Base-by-base conservation (phyloP, 345 rosid genomes). In the Salix dunnii region DNA sequence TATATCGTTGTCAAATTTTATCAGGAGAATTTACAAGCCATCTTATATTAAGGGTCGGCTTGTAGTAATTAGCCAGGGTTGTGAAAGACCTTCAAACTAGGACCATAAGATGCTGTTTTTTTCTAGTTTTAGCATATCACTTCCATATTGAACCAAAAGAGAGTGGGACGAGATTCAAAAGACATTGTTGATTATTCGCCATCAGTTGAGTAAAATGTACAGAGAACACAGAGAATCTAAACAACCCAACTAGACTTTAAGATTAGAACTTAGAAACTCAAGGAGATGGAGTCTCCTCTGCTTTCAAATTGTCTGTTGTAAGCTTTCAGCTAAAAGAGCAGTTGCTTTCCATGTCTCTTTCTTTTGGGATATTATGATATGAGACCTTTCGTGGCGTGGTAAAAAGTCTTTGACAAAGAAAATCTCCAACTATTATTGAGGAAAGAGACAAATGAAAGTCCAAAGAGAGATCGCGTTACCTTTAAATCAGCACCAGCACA, bases 401-500 rank as follows among this genome's bases (percentile, higher is more conserved):
- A 64, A 64, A 55, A 18, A 27, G 33, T 64, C 21, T 27, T 31
- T 30, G 3, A 58, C 60, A 20, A 13, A 18, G 8, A 42, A 55
- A 25, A 25, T 36, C 11, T 38, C 73, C 40, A 53, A 67, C 23
- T 38, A 65, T 20, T 48, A 31, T 20, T 48, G n/a, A 75, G 21
- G 21, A 6, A 17, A 6, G 28, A 12, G 71, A 49, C 36, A 49
- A 30, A 46, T 21, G 27, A 42, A 35, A 65, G 43, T 4, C 3
- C 0, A 38, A 27, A 62, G 27, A 53, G 46, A 17, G 31, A 25
- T 63, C 7, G 18, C 17, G 28, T 58, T 83, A 91, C 96, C 98
- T 93, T 95, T 64, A 95, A 86, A 88, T 95, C 98, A 76, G 98
- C 99, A 21, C 99, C 99, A 35, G 98, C 96, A 63, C 98, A 95